These are phyloP conservation scores for Herpomyces periplanetae DNA, from an alignment of 2,329 filamentous ascomycete genomes.

Conservation along the genomic window DNA sequence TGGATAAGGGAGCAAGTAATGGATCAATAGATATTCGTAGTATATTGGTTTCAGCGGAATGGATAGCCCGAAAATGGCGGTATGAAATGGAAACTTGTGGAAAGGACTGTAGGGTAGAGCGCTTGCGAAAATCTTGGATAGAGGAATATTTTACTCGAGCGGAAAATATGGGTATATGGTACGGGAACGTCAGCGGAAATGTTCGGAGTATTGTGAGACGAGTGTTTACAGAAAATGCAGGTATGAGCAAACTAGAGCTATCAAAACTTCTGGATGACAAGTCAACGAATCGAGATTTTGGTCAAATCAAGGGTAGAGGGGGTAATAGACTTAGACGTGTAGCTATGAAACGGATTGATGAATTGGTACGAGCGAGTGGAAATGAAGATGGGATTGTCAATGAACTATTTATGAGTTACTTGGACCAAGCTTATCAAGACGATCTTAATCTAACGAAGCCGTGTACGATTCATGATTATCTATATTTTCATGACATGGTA, in stretches of 20 bases:
- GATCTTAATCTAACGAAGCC: slow-evolving; percentile 70
- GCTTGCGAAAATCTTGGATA: slow-evolving; percentile 33
- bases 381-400: slow-evolving; percentile 38
- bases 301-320: slow-evolving; percentile 15
- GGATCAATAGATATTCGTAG: slow-evolving; percentile 29
- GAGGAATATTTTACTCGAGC: slow-evolving; percentile 28
- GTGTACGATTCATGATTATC: slow-evolving; percentile 55
- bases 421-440: slow-evolving; percentile 59
- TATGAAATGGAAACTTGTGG: slow-evolving; percentile 7
- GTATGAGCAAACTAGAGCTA: slow-evolving; percentile 21
- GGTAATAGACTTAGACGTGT: slow-evolving; percentile 30
- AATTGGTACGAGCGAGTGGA: slow-evolving; percentile 40
- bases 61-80: slow-evolving; percentile 33
- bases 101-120: slow-evolving; percentile 7
- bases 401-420: slow-evolving; percentile 52
- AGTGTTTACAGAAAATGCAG: slow-evolving; percentile 39
- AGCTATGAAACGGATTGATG: slow-evolving; percentile 24
- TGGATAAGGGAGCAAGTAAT: slow-evolving; percentile 7
- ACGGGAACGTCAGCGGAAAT: slow-evolving; percentile 28
- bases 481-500: slow-evolving; percentile 59
- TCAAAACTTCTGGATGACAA: slow-evolving; percentile 6
- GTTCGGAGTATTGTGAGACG: slow-evolving; percentile 32
- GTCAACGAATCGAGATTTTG: slow-evolving; percentile 14
- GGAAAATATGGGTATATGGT: slow-evolving; percentile 24
- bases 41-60: slow-evolving; percentile 52